Conservation (phyloP, 495 filamentous ascomycete species). For the Hyaloscypha hepaticicola region DNA sequence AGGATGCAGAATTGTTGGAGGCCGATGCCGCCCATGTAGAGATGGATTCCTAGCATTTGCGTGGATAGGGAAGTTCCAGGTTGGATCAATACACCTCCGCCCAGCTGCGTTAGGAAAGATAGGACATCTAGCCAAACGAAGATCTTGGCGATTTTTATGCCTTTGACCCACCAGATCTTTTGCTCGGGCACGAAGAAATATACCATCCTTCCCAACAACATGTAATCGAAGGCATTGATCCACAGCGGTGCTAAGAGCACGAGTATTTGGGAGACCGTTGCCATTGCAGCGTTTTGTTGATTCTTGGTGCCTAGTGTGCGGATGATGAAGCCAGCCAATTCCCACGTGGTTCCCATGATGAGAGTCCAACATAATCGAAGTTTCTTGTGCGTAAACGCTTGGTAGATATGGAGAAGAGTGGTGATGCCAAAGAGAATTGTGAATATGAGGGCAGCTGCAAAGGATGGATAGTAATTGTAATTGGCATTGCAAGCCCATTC, state of each 20-base stretch:
- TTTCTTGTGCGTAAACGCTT: slow-evolving; percentile 35
- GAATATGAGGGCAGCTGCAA: slow-evolving; percentile 40
- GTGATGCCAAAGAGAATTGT: slow-evolving; percentile 38
- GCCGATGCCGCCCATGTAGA: slow-evolving; percentile 55
- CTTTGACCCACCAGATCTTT: slow-evolving; percentile 49
- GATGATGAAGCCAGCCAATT: slow-evolving; percentile 38
- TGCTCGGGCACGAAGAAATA: slow-evolving; percentile 53
- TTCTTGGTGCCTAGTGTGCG: slow-evolving; percentile 39
- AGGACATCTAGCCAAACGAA: slow-evolving; percentile 66
- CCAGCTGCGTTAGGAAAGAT: slow-evolving; percentile 26
- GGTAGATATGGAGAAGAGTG: slow-evolving; percentile 35
- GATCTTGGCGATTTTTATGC: slow-evolving; percentile 47
- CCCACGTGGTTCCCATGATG: slow-evolving; percentile 44
- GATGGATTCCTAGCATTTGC: slow-evolving; percentile 40
- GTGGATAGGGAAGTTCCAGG: slow-evolving; percentile 11
- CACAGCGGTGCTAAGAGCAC: slow-evolving; percentile 49
- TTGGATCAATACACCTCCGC: slow-evolving; percentile 25
- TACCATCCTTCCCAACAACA: slow-evolving; percentile 64
- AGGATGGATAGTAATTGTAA: slow-evolving; percentile 40
- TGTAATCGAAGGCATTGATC: slow-evolving; percentile 70
- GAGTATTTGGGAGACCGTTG: slow-evolving; percentile 36
- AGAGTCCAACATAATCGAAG: slow-evolving; percentile 57
- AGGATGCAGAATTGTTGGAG: slow-evolving; percentile 51
- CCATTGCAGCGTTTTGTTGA: slow-evolving; percentile 37
- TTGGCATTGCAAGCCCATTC: slow-evolving; percentile 40